Base-by-base conservation (phyloP, 2,329 filamentous ascomycete genomes). In the Fusarium nelsonii region DNA sequence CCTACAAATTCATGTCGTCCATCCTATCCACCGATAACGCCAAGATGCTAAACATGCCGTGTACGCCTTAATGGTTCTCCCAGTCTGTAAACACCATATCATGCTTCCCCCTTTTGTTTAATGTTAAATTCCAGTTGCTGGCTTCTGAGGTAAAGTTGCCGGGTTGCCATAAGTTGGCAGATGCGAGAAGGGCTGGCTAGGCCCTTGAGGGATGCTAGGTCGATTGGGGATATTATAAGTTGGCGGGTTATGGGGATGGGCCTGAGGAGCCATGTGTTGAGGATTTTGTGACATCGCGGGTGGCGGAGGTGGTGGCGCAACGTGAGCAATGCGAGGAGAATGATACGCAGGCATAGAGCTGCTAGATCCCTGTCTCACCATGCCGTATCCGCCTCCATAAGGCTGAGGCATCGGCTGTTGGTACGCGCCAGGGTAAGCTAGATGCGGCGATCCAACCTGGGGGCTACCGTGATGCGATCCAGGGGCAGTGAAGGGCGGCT, bases 61-160 rank as follows among this genome's bases (percentile, higher is more conserved):
- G 69, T 78, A 74, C 77, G 76, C 77, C 77, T 74, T 69, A 49
- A 44, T 68, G 64, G 68, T 71, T 72, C 69, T 69, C 64, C 68
- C 71, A 58, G 45, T 63, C 66, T 70, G 62, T 63, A 49, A 76
- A 76, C 71, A 77, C 72, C 72, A 58, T 67, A 51, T 68, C 70
- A 77, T 79, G 74, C 73, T 74, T 56, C 36, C 50, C 65, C 48
- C 43, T 45, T 52, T 68, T 63, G 55, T 51, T 65, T 14, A 69
- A 70, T 66, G 73, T 67, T 82, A 84, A 72, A 84, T 81, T 73
- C 81, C 83, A 62, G 83, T 82, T 34, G 84, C 79, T 61, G 87
- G 87, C 78, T 88, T 88, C 74, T 88, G 87, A 63, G 87, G 87
- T 74, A 89, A 76, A 33, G 85, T 85, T 33, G 87, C 85, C 60